Base-by-base conservation (phyloP, 2,329 filamentous ascomycete genomes). In the Onygena corvina region DNA sequence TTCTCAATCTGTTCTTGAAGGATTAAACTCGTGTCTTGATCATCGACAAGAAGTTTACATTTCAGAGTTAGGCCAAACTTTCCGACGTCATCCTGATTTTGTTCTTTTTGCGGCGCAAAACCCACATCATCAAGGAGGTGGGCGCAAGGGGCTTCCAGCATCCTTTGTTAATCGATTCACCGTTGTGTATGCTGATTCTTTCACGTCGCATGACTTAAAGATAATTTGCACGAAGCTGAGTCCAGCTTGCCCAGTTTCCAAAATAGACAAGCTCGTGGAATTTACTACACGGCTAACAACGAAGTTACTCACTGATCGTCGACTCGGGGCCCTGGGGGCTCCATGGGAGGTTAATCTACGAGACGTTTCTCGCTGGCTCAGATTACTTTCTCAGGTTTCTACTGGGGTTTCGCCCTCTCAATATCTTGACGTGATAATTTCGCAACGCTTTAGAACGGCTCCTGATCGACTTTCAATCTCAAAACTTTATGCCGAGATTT, bases 161-260 rank as follows among this genome's bases (percentile, higher is more conserved):
- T 96, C 92, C 1, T 98, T 98, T 60, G 92, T 98, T 54, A 96
- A 98, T 64, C 84, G 93, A 40, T 98, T 98, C 64, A 92, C 93
- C 31, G 90, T 98, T 14, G 93, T 98, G 0, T 96, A 96, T 67
- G 88, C 92, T 51, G 92, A 98, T 61, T 78, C 88, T 3, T 92
- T 98, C 63, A 83, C 77, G 12, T 74, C 83, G 21, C 76, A 86
- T 27, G 92, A 98, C 69, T 68, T 98, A 52, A 76, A 83, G 52
- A 71, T 84, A 42, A 96, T 98, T 54, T 93, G 88, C 42, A 73
- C 76, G 21, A 84, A 83, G 57, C 80, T 85, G 53, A 95, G 86
- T 60, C 81, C 86, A 0, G 63, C 68, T 1, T 75, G 89, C 18
- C 65, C 77, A 0, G 57, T 68, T 0, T 68, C 76, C 1, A 76